Evolutionary conservation across 257 asterid species (phyloP), one percentile per base, ranked within the genome.

Genomic region (Plantago major): DNA sequence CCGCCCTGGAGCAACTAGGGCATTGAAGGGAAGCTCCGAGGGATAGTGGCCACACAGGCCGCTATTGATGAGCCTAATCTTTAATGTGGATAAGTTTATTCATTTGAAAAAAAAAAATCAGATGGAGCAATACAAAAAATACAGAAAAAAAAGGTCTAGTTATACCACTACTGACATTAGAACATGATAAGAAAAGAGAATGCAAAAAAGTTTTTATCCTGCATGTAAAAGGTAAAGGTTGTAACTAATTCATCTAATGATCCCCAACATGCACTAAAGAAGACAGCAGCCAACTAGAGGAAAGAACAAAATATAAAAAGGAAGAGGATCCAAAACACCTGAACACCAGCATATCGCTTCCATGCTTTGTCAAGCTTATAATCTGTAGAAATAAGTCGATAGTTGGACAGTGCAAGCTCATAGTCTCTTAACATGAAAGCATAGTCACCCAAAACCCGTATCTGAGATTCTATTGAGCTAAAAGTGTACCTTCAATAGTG

Each of bases 341-440:
- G 99, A 73, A 88, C 92, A 57, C 96, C 96, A 66, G 99, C 97
- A 78, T 85, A 85, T 52, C 74, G 94, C 74, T 85, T 93, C 99
- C 96, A 93, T 49, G 95, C 95, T 74, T 93, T 89, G 73, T 93
- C 96, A 65, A 93, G 97, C 86, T 93, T 89, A 82, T 79, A 85
- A 63, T 93, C 97, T 53, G 92, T 93, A 53, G 97, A 89, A 68
- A 93, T 87, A 43, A 93, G 81, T 66, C 96, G 88, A 84, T 93
- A 93, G 77, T 93, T 93, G 44, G 99, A 93, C 71, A 89, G 61
- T 51, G 99, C 97, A 74, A 93, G 99, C 73, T 93, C 96, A 74
- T 93, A 93, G 79, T 89, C 99, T 67, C 82, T 85, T 79, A 93
- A 70, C 99, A 93, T 93, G 81, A 93, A 89, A 69, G 96, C 99